Base-by-base conservation (phyloP, 2,329 filamentous ascomycete species). In the Gaeumannomyces sp. region DNA sequence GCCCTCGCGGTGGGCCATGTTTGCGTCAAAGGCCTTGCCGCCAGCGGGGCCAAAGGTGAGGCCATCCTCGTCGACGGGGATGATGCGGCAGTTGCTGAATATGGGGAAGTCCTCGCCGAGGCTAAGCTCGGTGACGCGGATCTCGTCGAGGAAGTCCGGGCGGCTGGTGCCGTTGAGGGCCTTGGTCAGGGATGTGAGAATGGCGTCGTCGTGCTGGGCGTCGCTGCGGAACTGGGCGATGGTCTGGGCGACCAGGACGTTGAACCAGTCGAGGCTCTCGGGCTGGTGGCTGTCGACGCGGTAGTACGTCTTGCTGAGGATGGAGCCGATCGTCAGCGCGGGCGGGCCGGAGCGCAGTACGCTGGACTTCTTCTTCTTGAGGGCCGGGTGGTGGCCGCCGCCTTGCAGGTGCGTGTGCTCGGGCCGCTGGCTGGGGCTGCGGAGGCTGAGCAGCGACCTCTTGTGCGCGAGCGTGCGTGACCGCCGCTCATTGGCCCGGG, bases 261-360 rank as follows among this genome's bases (percentile, higher is more conserved):
- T 99, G 83, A 99, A 98, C 95, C 95, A 99, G 77, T 99, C 95
- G 67, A 99, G 78, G 65, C 91, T 96, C 77, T 99, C 95, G 1
- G 95, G 95, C 76, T 98, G 95, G 76, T 99, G 95, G 66, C 92
- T 93, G 71, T 96, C 86, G 59, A 95, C 92, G 73, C 96, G 97
- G 79, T 99, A 99, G 77, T 97, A 99, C 28, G 95, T 98, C 79
- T 99, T 99, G 71, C 89, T 89, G 31, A 99, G 83, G 67, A 99
- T 97, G 13, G 93, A 96, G 62, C 90, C 90, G n/a, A 96, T 96
- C 5, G 93, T 96, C 25, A 96, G 85, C 4, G 86, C 85, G 0
- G 90, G 89, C 0, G 90, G 85, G 25, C 86, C 88, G 35, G 72
- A 64, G 5, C 91, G 85, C 10, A 95, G 81, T 19, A 94, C 87